Conservation (phyloP, 768 basidiomycete species). For the Mycena vulgaris region DNA sequence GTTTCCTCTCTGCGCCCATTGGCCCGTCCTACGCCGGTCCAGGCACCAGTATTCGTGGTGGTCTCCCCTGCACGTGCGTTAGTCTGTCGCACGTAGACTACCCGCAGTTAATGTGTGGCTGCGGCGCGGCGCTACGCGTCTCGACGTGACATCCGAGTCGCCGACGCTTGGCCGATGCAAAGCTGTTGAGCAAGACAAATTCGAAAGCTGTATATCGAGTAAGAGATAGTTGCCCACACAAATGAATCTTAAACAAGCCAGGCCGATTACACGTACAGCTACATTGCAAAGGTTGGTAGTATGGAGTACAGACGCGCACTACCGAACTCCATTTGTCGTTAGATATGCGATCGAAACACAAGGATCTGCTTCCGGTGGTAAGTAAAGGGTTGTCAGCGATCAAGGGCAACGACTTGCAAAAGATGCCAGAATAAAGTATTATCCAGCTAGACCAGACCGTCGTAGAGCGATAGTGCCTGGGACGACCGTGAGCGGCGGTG, state of each 20-base stretch:
- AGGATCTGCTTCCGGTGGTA: slow-evolving; percentile 23
- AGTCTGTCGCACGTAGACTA: too few species aligned
- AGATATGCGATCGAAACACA: slow-evolving; percentile 30
- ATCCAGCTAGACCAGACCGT: slow-evolving; percentile 83
- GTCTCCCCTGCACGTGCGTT: too few species aligned
- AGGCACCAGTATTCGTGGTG: too few species aligned
- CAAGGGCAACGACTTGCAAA: slow-evolving; percentile 16
- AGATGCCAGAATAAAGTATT: slow-evolving; percentile 16
- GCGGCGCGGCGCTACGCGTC: too few species aligned
- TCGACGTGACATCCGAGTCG: too few species aligned
- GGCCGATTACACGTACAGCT: slow-evolving; percentile 47
- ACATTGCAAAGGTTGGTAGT: slow-evolving; percentile 43
- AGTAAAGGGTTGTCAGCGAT: slow-evolving; percentile 27
- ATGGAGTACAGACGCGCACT: slow-evolving; percentile 34
- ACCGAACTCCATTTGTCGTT: slow-evolving; percentile 34
- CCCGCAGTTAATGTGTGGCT: too few species aligned
- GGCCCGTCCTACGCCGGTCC: too few species aligned
- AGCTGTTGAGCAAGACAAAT: background rate
- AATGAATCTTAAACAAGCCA: slow-evolving; percentile 26
- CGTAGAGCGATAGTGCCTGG: slow-evolving; percentile 94
- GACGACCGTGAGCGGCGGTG: slow-evolving; percentile 32
- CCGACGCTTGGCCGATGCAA: too few species aligned
- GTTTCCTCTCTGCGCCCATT: too few species aligned
- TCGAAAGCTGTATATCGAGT: background rate
- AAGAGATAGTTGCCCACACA: background rate